Conservation (phyloP, 1,284 basidiomycete species). For the Sanghuangporus weigelae region DNA sequence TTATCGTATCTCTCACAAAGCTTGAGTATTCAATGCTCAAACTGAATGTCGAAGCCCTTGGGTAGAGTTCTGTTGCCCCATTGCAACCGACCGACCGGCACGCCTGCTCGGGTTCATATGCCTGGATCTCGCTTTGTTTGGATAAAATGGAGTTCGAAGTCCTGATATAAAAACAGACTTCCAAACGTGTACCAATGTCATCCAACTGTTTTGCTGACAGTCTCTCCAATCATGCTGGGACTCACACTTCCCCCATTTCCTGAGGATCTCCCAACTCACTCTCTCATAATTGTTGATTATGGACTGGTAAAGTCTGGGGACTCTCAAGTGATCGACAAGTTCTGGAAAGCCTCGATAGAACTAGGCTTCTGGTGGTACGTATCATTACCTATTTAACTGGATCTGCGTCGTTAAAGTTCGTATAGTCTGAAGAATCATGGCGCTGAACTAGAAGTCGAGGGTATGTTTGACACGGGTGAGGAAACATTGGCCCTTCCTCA, state of each 20-base stretch:
- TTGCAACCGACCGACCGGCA: too few species aligned
- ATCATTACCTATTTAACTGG: background rate
- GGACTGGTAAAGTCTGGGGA: conserved; percentile 35
- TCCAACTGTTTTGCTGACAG: background rate
- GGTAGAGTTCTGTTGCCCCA: too few species aligned
- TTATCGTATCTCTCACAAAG: background rate
- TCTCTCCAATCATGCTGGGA: conserved; percentile 21
- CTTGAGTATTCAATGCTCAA: too few species aligned
- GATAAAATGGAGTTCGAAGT: background rate
- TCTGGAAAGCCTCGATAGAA: conserved; percentile 50
- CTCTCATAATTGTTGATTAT: conserved; percentile 47
- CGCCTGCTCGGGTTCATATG: too few species aligned
- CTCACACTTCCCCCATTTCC: conserved; percentile 40
- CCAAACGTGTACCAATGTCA: background rate
- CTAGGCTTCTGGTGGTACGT: conserved; percentile 55
- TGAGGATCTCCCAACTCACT: conserved; percentile 41
- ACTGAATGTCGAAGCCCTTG: too few species aligned
- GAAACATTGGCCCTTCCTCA: conserved; percentile 53
- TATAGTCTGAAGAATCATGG: conserved; percentile 58
- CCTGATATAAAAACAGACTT: background rate
- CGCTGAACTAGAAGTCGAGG: conserved; percentile 41
- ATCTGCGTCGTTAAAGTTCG: background rate
- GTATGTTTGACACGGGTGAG: conserved; percentile 57
- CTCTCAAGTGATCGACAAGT: conserved; percentile 34
- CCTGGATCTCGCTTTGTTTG: background rate